A percentile compares a stretch with the other conserved stretches of the same genome.
Conservation (phyloP, 352 stramenopile species). For the Chrysophaeum taylorii region DNA sequence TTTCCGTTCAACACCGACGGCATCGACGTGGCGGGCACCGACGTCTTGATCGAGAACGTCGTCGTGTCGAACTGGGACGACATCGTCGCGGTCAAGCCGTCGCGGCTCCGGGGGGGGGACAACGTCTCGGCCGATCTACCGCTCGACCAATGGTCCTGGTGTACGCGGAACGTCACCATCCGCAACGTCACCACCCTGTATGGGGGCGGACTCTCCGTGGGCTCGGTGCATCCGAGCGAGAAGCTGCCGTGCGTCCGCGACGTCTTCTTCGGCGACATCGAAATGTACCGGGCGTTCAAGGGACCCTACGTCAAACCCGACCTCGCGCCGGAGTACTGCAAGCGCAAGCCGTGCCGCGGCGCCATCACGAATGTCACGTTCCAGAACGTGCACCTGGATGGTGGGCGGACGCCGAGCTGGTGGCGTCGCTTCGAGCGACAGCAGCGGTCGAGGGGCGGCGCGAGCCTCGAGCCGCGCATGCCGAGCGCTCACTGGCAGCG, state of each 20-base stretch:
- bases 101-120: neutral
- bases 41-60: neutral
- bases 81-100: slow-evolving; percentile 1
- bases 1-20: slow-evolving; percentile 13
- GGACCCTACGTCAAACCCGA: neutral
- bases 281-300: neutral
- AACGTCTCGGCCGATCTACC: neutral
- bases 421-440: neutral
- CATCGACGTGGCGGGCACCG: neutral
- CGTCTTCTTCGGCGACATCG: neutral
- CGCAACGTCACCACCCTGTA: neutral
- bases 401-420: neutral
- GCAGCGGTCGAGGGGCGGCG: neutral
- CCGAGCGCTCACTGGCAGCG: too few relatives aligned
- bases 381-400: neutral
- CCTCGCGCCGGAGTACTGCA: neutral
- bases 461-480: too few relatives aligned
- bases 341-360: neutral
- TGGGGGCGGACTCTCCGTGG: neutral
- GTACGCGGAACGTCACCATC: slow-evolving; percentile 6
- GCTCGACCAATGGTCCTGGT: neutral
- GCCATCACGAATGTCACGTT: neutral
- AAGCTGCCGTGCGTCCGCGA: neutral
- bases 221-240: neutral
- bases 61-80: slow-evolving; percentile 10